Conservation (phyloP, 31 red algal genomes). For the Pterothamnion heteromorphum region DNA sequence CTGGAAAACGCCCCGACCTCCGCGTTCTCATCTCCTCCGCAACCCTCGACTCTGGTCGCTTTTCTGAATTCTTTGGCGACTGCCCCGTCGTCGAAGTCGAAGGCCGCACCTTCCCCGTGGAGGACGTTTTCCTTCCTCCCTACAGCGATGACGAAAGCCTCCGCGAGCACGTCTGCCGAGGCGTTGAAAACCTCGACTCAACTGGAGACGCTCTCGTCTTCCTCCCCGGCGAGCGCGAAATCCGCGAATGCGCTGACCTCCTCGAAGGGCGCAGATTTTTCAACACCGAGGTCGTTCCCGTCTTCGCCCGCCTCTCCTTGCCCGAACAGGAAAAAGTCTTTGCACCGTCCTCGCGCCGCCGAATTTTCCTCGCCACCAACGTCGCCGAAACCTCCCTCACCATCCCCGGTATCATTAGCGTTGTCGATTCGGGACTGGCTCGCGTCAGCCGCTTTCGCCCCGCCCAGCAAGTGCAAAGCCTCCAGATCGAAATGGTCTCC, state of each 20-base stretch:
- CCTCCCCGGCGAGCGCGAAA: conserved; percentile 91
- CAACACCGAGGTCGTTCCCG: conserved; percentile 71
- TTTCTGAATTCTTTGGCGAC: conserved; percentile 80
- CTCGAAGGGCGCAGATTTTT: conserved; percentile 61
- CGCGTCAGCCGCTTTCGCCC: conserved; percentile 47
- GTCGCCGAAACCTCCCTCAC: conserved; percentile 94
- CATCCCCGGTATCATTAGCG: conserved; percentile 91
- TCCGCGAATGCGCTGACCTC: conserved; percentile 73
- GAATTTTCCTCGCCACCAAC: conserved; percentile 88
- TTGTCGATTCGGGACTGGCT: conserved; percentile 87
- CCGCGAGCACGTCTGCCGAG: conserved; percentile 67
- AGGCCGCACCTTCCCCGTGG: conserved; percentile 81
- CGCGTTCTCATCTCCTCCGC: conserved; percentile 89
- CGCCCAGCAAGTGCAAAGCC: conserved; percentile 33
- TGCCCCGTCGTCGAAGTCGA: conserved; percentile 84
- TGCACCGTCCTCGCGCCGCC: conserved; percentile 67
- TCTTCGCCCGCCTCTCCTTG: conserved; percentile 82
- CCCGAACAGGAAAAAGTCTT: conserved; percentile 84
- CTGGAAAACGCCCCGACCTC: conserved; percentile 30
- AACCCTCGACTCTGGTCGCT: conserved; percentile 91
- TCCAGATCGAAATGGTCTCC: conserved; percentile 58
- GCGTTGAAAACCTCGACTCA: conserved; percentile 65
- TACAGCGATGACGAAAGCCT: conserved; percentile 71
- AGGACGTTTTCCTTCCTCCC: conserved; percentile 69
- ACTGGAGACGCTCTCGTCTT: conserved; percentile 92